These are phyloP conservation scores for Heterobasidion annosum DNA, from an alignment of 1,284 basidiomycete species.

Conservation along the genomic window DNA sequence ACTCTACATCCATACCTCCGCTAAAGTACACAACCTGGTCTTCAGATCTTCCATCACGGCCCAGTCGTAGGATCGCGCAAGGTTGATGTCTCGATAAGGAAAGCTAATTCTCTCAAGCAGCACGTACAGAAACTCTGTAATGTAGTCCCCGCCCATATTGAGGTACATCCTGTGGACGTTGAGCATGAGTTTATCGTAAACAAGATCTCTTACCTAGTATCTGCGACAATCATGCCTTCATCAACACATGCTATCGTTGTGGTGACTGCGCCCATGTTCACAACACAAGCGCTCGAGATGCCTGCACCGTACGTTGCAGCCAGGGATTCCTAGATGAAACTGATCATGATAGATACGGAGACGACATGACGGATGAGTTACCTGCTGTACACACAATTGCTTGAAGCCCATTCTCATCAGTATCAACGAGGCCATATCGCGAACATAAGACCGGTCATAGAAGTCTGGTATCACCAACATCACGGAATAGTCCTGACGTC, in stretches of 20 bases:
- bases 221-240: conserved; percentile 84
- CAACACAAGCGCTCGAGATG: conserved; percentile 89
- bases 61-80: conserved; percentile 78
- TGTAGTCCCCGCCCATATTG: conserved; percentile 88
- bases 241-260: conserved; percentile 93
- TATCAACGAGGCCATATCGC: conserved; percentile 71
- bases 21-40: conserved; percentile 70
- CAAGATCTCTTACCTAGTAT: conserved; percentile 63
- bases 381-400: conserved; percentile 86
- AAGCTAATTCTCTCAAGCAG: conserved; percentile 79
- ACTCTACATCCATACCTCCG: conserved; percentile 49
- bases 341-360: not conserved
- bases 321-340: conserved; percentile 64
- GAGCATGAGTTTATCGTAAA: not conserved
- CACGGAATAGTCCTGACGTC: conserved; percentile 70
- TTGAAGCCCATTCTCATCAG: conserved; percentile 85
- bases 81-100: conserved; percentile 80
- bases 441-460: conserved; percentile 79
- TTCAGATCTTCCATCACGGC: conserved; percentile 86
- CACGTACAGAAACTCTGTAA: conserved; percentile 83
- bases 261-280: conserved; percentile 84
- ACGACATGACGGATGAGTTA: conserved; percentile 19
- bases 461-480: conserved; percentile 92
- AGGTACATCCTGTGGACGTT: conserved; percentile 60
- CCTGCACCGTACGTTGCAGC: conserved; percentile 95